Percentiles rank a stretch among this genome's conserved stretches.
Conservation (phyloP, 2,329 filamentous ascomycete genomes). For the Mycogone perniciosa region DNA sequence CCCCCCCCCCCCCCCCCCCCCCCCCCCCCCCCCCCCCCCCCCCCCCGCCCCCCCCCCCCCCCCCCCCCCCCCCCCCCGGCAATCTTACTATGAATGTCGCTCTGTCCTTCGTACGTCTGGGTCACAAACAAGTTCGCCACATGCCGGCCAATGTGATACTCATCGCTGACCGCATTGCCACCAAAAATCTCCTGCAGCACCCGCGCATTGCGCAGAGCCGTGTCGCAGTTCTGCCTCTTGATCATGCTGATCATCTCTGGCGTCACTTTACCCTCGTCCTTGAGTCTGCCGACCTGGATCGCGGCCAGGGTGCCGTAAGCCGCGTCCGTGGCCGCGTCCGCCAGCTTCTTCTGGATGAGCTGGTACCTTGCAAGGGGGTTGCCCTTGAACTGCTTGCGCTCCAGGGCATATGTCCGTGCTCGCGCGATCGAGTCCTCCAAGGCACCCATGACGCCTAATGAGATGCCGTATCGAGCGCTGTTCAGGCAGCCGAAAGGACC, state of each 20-base stretch:
- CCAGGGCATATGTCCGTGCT: conserved; percentile 79
- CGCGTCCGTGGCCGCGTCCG: conserved; percentile 85
- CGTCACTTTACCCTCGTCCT: conserved; percentile 79
- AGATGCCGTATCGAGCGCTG: conserved; percentile 87
- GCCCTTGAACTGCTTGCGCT: conserved; percentile 91
- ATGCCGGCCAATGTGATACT: conserved; percentile 91
- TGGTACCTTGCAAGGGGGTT: conserved; percentile 96
- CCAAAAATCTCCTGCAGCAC: conserved; percentile 91
- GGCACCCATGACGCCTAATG: conserved; percentile 88
- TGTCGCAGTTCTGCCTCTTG: conserved; percentile 96
- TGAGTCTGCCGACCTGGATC: conserved; percentile 84
- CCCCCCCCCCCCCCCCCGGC: no score
- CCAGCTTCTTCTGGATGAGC: conserved; percentile 94
- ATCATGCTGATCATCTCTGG: conserved; percentile 98
- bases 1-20: no score
- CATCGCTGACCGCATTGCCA: conserved; percentile 95
- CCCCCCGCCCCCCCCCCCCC: no score
- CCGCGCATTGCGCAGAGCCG: conserved; percentile 72
- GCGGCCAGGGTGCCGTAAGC: conserved; percentile 87
- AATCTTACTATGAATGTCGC: conserved; percentile 86
- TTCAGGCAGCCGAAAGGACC: conserved; percentile 95
- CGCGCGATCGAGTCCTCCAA: conserved; percentile 84
- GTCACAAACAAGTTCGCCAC: conserved; percentile 95
- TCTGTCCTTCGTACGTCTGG: conserved; percentile 97
- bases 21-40: no score